phyloP scores from a whole-genome alignment of 2,329 filamentous ascomycete genomes.

The Zymoseptoria brevis region DNA sequence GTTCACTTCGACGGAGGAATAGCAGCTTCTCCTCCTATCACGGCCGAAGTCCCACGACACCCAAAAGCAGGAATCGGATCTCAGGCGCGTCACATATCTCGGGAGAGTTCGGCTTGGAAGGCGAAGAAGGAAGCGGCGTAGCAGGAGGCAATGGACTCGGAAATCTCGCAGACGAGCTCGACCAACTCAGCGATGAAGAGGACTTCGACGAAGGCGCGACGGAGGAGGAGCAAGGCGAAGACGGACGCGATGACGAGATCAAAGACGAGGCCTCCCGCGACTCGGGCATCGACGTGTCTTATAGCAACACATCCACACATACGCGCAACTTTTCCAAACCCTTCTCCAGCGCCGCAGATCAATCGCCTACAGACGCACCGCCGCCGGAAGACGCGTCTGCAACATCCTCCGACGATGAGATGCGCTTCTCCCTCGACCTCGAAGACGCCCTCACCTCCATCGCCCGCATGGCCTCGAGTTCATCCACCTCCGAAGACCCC shows the following conservation, averaged over 20 bases:
- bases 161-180: conserved; percentile 76
- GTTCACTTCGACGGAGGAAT: conserved; percentile 24
- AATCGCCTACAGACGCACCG: conserved; percentile 4
- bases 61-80: conserved; percentile 31
- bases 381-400: conserved; percentile 15
- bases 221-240: conserved; percentile 13
- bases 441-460: conserved; percentile 29
- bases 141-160: conserved; percentile 69
- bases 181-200: conserved; percentile 31
- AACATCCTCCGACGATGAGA: conserved; percentile 40
- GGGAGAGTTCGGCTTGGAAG: conserved; percentile 33
- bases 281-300: conserved; percentile 39
- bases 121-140: conserved; percentile 31
- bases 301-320: conserved; percentile 33
- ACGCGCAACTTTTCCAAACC: conserved; percentile 29
- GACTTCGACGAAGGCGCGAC: conserved; percentile 23
- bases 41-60: conserved; percentile 37
- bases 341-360: conserved; percentile 7
- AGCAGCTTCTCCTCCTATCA: conserved; percentile 37
- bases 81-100: conserved; percentile 28
- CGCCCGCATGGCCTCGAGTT: conserved; percentile 27
- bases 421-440: conserved; percentile 36
- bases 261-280: conserved; percentile 34
- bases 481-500: conserved; percentile 25
- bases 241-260: conserved; percentile 10